Conservation (phyloP, 2,329 filamentous ascomycete genomes). For the Epichloe scottii region DNA sequence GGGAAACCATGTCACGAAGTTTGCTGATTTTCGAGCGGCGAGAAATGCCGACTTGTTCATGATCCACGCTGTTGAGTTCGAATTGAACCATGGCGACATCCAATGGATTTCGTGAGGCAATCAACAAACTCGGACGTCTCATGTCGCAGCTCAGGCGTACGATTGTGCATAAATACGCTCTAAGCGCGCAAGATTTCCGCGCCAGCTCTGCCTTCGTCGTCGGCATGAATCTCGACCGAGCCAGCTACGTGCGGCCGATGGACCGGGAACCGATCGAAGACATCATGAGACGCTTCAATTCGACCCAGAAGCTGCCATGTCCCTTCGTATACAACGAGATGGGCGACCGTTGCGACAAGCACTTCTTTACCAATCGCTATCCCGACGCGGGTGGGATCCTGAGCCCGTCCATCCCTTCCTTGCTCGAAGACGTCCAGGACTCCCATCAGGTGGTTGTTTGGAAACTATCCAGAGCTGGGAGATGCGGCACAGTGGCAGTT, state of each 20-base stretch:
- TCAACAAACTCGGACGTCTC: conserved; percentile 9
- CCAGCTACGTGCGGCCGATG: conserved; percentile 22
- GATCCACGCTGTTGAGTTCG: conserved; percentile 15
- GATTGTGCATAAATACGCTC: conserved; percentile 10
- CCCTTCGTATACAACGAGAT: conserved; percentile 24
- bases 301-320: conserved; percentile 18
- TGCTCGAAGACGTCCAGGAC: background rate
- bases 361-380: background rate
- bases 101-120: too few relatives aligned
- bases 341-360: conserved; percentile 1
- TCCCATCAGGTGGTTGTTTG: background rate
- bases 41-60: conserved; percentile 16
- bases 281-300: conserved; percentile 16
- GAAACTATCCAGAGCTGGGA: background rate
- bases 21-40: conserved; percentile 9
- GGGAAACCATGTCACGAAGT: background rate
- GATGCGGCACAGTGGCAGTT: background rate
- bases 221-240: conserved; percentile 22
- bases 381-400: background rate
- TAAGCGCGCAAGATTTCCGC: conserved; percentile 2
- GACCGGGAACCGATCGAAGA: conserved; percentile 14
- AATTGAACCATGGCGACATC: conserved; percentile 24
- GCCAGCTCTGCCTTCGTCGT: background rate
- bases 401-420: background rate
- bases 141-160: conserved; percentile 11